A percentile compares a stretch with the other conserved stretches of the same genome.
Evolutionary conservation across 2,329 filamentous ascomycete species (phyloP).

Genomic region (Apiospora rasikravindrae): DNA sequence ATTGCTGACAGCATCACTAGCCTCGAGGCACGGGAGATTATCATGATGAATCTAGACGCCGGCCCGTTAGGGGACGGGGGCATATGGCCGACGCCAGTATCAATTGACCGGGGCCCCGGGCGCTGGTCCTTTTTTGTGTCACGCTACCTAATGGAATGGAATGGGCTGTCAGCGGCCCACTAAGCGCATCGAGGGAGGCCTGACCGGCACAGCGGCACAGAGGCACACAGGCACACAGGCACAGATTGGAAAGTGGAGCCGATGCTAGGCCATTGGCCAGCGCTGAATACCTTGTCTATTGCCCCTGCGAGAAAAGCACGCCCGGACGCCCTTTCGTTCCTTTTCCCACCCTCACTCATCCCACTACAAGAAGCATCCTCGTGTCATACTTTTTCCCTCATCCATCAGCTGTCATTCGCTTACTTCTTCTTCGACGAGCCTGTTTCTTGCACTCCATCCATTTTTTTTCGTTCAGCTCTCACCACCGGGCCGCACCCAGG

Average conservation of each 20-base stretch:
- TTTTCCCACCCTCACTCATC: conserved; percentile 2
- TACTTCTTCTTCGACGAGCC: background rate
- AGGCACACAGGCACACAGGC: background rate
- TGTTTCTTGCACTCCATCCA: background rate
- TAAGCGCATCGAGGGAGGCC: background rate
- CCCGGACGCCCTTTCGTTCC: background rate
- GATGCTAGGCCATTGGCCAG: background rate
- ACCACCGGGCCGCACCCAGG: background rate
- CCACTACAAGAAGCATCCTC: conserved; percentile 16
- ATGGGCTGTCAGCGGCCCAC: background rate
- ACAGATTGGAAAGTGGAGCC: conserved; percentile 6
- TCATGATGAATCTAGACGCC: background rate
- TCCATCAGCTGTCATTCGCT: background rate
- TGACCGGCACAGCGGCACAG: background rate
- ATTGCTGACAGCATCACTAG: background rate
- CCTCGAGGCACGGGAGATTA: background rate
- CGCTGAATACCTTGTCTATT: background rate
- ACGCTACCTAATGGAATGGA: background rate
- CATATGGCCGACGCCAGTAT: conserved; percentile 12
- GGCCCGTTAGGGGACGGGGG: background rate
- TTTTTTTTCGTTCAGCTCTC: conserved; percentile 3
- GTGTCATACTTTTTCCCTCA: background rate
- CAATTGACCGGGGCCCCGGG: background rate
- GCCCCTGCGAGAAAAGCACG: background rate
- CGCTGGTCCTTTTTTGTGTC: background rate